phyloP scores from a whole-genome alignment of 441 rosid species.

The Populus hybrid region DNA sequence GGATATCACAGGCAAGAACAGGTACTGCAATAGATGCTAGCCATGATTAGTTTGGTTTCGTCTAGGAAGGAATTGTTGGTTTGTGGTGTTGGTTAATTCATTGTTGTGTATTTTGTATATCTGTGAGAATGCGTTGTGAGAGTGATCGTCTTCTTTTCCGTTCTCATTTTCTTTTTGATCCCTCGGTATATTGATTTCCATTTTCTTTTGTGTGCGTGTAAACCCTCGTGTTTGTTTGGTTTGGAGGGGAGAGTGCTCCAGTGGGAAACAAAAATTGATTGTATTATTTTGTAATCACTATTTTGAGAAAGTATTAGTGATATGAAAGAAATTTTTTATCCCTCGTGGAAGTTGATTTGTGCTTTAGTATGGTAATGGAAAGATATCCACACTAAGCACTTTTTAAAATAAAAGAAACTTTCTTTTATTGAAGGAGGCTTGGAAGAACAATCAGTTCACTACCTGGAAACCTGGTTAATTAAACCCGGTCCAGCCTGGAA shows the following conservation, averaged over 20 bases:
- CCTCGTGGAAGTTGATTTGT: background rate
- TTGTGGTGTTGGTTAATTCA: slow-evolving; percentile 26
- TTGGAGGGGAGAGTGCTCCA: slow-evolving; percentile 28
- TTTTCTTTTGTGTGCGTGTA: background rate
- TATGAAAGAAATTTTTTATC: slow-evolving; percentile 16
- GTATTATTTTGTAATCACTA: slow-evolving; percentile 32
- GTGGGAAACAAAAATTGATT: slow-evolving; percentile 19
- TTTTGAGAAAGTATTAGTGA: slow-evolving; percentile 8
- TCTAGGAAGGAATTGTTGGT: slow-evolving; percentile 8
- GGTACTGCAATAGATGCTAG: slow-evolving; percentile 58
- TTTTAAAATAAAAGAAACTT: no score
- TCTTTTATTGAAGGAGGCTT: background rate
- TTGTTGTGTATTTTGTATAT: slow-evolving; percentile 49
- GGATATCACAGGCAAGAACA: slow-evolving; percentile 95
- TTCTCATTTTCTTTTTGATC: slow-evolving; percentile 9
- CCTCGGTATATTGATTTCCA: background rate
- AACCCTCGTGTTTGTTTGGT: slow-evolving; percentile 23
- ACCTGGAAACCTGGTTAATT: background rate
- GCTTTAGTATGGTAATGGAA: background rate
- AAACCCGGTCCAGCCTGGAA: background rate
- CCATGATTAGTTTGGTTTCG: slow-evolving; percentile 31
- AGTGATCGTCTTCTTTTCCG: background rate
- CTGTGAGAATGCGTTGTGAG: slow-evolving; percentile 42
- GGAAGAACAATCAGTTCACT: background rate
- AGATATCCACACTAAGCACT: background rate